These are phyloP conservation scores for Populus hybrid DNA, from an alignment of 441 rosid genomes.

Conservation along the genomic window DNA sequence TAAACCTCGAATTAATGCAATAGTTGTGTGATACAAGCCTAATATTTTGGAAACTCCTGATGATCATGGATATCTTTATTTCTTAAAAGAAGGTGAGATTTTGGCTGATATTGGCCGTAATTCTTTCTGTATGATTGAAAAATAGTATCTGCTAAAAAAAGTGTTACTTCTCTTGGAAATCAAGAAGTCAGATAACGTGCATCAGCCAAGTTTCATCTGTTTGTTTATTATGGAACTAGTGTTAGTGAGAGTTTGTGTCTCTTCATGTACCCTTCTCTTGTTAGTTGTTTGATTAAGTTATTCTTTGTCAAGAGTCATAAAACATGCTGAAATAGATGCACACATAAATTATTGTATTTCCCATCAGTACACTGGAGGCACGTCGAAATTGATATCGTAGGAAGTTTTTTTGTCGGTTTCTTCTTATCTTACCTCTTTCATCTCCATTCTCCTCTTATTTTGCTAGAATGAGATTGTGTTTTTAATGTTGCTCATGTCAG, in stretches of 20 bases:
- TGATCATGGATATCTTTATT: background rate
- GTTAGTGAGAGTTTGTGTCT: background rate
- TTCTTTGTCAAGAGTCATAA: background rate
- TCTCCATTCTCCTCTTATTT: background rate
- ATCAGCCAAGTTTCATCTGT: background rate
- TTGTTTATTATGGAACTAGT: too few relatives aligned
- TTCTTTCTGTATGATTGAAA: background rate
- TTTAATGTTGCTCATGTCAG: background rate
- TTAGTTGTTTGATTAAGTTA: background rate
- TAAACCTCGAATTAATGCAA: constrained; percentile 6
- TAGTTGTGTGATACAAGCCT: background rate
- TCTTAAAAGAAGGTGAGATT: background rate
- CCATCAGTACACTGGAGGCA: background rate
- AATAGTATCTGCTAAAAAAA: background rate
- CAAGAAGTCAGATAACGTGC: background rate
- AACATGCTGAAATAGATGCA: background rate
- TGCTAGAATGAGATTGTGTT: background rate
- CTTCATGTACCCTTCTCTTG: constrained; percentile 3
- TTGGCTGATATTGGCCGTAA: background rate
- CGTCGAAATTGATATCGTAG: background rate
- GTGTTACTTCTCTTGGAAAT: background rate
- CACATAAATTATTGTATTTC: background rate
- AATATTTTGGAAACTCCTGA: background rate
- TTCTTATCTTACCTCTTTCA: background rate
- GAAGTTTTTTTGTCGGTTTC: background rate